Percentiles rank a stretch among this genome's conserved stretches.
Evolutionary conservation across 2,329 filamentous ascomycete genomes (phyloP).

Genomic region (Penicillium aurantiogriseum): DNA sequence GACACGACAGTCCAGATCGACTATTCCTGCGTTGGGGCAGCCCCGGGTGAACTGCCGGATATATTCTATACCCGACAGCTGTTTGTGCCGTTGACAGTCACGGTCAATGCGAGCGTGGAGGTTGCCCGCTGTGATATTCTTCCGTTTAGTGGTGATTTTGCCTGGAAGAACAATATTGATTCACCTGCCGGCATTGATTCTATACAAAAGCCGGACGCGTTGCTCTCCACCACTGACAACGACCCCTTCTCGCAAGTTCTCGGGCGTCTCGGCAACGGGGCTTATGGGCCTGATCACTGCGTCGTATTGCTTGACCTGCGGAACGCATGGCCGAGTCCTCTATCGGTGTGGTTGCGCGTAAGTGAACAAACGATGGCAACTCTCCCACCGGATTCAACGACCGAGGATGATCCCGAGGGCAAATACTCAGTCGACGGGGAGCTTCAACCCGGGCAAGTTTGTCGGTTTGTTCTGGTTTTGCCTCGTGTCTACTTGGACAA

Average conservation of each 20-base stretch:
- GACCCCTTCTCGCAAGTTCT: slow-evolving; percentile 49
- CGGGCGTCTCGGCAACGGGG: slow-evolving; percentile 40
- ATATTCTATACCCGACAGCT: slow-evolving; percentile 83
- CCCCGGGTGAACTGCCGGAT: slow-evolving; percentile 65
- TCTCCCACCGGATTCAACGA: slow-evolving; percentile 5
- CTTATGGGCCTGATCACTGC: slow-evolving; percentile 63
- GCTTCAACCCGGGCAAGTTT: slow-evolving; percentile 61
- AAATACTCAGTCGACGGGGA: slow-evolving; percentile 43
- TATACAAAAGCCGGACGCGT: slow-evolving; percentile 5
- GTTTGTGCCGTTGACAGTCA: slow-evolving; percentile 76
- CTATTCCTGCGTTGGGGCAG: slow-evolving; percentile 75
- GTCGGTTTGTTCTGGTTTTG: slow-evolving; percentile 72
- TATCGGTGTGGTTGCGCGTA: slow-evolving; percentile 63
- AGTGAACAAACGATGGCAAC: slow-evolving; percentile 28
- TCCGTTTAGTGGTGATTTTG: slow-evolving; percentile 67
- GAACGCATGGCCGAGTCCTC: slow-evolving; percentile 83
- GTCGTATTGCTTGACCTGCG: slow-evolving; percentile 78
- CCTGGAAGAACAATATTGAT: slow-evolving; percentile 54
- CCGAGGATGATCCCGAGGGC: slow-evolving; percentile 23
- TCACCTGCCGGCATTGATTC: slow-evolving; percentile 2
- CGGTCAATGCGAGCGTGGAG: slow-evolving; percentile 88
- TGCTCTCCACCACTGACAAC: slow-evolving; percentile 29
- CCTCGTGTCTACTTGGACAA: slow-evolving; percentile 74
- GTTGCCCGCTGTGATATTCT: slow-evolving; percentile 76
- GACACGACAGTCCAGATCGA: slow-evolving; percentile 78